Percentiles rank a stretch among this genome's conserved stretches.
These are phyloP conservation scores for Tephrocybe sp. DNA, from an alignment of 768 basidiomycete species.

Conservation along the genomic window DNA sequence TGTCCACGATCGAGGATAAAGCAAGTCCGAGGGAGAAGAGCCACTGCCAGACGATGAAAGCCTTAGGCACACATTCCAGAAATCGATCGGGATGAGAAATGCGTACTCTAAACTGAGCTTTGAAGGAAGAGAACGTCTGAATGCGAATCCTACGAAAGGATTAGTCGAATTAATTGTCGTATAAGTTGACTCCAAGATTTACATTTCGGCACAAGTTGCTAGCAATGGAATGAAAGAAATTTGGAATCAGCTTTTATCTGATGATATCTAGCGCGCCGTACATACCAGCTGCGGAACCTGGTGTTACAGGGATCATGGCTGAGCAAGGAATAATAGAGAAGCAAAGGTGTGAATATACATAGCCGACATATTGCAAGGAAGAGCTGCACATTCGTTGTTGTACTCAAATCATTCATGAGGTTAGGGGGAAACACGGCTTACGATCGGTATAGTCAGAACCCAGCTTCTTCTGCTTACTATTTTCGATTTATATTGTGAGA, in stretches of 20 bases:
- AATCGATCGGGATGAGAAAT: neutral
- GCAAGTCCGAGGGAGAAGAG: slow-evolving; percentile 44
- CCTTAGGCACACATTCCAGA: neutral
- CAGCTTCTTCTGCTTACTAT: slow-evolving; percentile 24
- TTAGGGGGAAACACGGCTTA: slow-evolving; percentile 7
- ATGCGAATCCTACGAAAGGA: slow-evolving; percentile 18
- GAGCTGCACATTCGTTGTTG: slow-evolving; percentile 11
- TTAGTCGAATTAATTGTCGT: neutral
- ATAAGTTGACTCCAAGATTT: neutral
- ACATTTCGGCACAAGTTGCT: slow-evolving; percentile 25
- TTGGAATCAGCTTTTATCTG: neutral
- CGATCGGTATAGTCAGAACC: slow-evolving; percentile 22
- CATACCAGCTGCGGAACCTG: slow-evolving; percentile 16
- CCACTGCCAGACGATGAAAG: slow-evolving; percentile 27
- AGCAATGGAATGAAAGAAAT: neutral
- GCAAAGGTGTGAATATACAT: slow-evolving; percentile 12
- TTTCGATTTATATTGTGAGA: slow-evolving; percentile 3
- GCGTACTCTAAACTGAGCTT: slow-evolving; percentile 15
- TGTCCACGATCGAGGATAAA: slow-evolving; percentile 35
- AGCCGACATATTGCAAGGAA: slow-evolving; percentile 22
- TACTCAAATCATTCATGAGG: neutral
- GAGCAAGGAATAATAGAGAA: neutral
- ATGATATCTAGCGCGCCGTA: neutral
- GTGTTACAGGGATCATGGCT: neutral
- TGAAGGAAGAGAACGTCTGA: slow-evolving; percentile 18